A percentile compares a stretch with the other conserved stretches of the same genome.
Conservation (phyloP, 2,329 filamentous ascomycete species). For the Cadophora gregata region DNA sequence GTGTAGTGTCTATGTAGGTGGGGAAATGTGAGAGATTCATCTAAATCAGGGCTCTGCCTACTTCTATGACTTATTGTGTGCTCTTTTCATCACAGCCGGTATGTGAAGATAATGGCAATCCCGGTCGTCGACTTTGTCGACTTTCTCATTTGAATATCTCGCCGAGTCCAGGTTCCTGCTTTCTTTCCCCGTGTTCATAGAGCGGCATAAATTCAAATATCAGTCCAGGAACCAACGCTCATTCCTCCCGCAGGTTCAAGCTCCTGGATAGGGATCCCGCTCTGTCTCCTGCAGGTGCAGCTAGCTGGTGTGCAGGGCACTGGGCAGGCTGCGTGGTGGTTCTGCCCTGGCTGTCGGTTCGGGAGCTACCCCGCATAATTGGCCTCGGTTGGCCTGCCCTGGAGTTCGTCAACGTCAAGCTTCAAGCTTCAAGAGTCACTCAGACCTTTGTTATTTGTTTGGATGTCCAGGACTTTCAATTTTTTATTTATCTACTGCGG, state of each 20-base stretch:
- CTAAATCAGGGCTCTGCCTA: slow-evolving; percentile 7
- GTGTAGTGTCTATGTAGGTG: not conserved
- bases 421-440: too few relatives aligned
- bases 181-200: too few relatives aligned
- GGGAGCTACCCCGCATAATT: slow-evolving; percentile 7
- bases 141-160: too few relatives aligned
- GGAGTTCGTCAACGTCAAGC: not conserved
- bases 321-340: too few relatives aligned
- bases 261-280: too few relatives aligned
- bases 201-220: not conserved
- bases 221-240: not conserved
- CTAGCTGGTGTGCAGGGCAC: too few relatives aligned
- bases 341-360: slow-evolving; percentile 10
- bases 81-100: not conserved
- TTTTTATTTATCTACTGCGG: too few relatives aligned
- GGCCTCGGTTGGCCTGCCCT: slow-evolving; percentile 10
- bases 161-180: too few relatives aligned
- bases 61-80: not conserved
- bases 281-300: too few relatives aligned
- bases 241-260: not conserved
- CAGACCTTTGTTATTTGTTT: too few relatives aligned
- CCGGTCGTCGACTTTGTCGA: too few relatives aligned
- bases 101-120: not conserved
- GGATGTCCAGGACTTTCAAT: not conserved
- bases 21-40: slow-evolving; percentile 7